A percentile compares a stretch with the other conserved stretches of the same genome.
phyloP scores from a whole-genome alignment of 805 yeast species.

The Saccharomycopsis sp. region DNA sequence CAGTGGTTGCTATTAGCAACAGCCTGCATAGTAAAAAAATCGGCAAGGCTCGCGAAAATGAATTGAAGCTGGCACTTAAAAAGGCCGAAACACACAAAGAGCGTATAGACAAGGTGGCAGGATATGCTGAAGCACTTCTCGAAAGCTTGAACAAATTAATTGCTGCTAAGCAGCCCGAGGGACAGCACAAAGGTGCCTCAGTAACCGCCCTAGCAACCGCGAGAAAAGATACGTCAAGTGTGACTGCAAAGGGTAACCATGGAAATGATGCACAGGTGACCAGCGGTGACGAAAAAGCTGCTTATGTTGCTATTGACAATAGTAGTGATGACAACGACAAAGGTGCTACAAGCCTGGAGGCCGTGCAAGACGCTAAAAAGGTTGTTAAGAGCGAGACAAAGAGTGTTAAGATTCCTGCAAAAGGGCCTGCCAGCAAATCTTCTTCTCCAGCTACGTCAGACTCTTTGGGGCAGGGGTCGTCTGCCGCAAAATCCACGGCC shows the following conservation, averaged over 20 bases:
- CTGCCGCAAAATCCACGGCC: constrained; percentile 11
- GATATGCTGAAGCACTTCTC: constrained; percentile 36
- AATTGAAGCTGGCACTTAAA: constrained; percentile 35
- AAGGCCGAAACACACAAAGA: constrained; percentile 46
- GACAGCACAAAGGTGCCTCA: neutral
- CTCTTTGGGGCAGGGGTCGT: neutral
- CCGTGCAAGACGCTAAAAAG: neutral
- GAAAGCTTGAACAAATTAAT: constrained; percentile 44
- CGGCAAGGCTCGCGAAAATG: constrained; percentile 32
- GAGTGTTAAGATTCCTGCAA: neutral
- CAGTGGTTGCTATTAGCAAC: constrained; percentile 26
- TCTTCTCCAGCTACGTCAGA: neutral
- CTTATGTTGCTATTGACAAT: neutral
- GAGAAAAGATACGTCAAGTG: neutral
- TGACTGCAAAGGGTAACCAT: too few relatives aligned
- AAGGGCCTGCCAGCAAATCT: neutral
- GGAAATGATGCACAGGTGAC: too few relatives aligned
- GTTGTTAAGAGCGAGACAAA: neutral
- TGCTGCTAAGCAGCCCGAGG: constrained; percentile 17
- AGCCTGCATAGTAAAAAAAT: constrained; percentile 23
- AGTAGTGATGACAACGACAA: neutral
- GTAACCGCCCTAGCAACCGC: neutral
- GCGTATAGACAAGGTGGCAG: constrained; percentile 47
- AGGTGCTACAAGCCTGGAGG: neutral
- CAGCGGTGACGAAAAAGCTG: constrained; percentile 11